Evolutionary conservation across 73 alveolate species (phyloP).

Genomic region (Stentor coeruleus): DNA sequence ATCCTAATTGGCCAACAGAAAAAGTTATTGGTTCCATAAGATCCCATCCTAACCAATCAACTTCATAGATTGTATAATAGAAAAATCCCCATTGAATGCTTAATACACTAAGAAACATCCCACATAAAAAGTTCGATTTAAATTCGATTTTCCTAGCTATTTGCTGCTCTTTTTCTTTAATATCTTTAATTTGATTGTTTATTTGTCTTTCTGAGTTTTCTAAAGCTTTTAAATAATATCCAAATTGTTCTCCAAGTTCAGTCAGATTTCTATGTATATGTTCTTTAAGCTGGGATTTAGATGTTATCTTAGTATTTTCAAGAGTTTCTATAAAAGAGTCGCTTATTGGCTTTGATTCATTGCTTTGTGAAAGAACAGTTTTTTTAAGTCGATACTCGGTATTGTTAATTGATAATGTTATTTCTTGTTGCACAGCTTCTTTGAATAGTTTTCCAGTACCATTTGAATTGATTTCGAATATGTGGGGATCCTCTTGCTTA

Average conservation of each 20-base stretch:
- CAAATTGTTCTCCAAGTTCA: background rate
- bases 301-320: background rate
- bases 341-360: background rate
- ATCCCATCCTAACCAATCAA: constrained; percentile 78
- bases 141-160: constrained; percentile 27
- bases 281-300: background rate
- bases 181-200: constrained; percentile 16
- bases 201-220: constrained; percentile 12
- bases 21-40: constrained; percentile 63
- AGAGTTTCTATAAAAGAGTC: background rate
- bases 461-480: background rate
- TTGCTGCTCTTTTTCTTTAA: constrained; percentile 24
- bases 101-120: constrained; percentile 26
- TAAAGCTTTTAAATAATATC: background rate
- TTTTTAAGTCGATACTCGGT: background rate
- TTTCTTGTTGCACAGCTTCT: background rate
- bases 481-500: background rate
- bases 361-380: background rate
- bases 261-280: background rate
- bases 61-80: constrained; percentile 49
- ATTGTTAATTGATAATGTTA: background rate
- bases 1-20: constrained; percentile 44
- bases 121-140: constrained; percentile 30
- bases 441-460: background rate
- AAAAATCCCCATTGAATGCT: constrained; percentile 40